Conservation (phyloP, 306 rosid species). For the Quercus wislizeni region DNA sequence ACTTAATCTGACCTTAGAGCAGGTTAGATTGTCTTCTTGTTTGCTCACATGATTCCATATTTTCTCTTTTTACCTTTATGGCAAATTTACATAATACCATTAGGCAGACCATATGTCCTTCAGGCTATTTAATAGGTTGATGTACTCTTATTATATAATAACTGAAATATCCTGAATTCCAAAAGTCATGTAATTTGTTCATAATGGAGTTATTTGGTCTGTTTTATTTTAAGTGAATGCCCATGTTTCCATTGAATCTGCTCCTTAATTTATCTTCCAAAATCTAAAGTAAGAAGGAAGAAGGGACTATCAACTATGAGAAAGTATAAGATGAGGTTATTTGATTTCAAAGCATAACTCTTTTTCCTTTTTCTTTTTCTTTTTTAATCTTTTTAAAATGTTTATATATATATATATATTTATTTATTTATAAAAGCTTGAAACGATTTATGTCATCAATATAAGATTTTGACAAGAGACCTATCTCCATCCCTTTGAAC, state of each 20-base stretch:
- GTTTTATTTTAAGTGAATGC: too few species aligned
- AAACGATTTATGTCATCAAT: background rate
- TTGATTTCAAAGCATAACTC: background rate
- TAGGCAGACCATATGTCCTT: background rate
- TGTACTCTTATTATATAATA: too few species aligned
- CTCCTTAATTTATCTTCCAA: background rate
- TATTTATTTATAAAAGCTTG: background rate
- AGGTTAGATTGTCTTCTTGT: slow-evolving; percentile 47
- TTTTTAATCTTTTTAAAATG: too few species aligned
- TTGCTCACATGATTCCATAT: slow-evolving; percentile 19
- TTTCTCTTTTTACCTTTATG: slow-evolving; percentile 11
- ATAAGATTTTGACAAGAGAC: background rate
- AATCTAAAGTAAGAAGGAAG: background rate
- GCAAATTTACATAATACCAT: slow-evolving; percentile 1
- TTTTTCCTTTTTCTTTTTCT: background rate
- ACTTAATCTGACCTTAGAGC: slow-evolving; percentile 75
- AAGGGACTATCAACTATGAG: background rate
- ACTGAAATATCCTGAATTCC: too few species aligned
- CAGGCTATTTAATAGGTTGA: too few species aligned
- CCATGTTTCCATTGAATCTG: too few species aligned
- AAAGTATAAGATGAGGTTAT: background rate
- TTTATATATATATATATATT: too few species aligned
- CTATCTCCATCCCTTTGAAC: background rate
- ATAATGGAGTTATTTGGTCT: too few species aligned
- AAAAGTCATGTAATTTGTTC: too few species aligned